phyloP scores from a whole-genome alignment of 371 early-diverging fungal genomes.

The Haplosporangium sp. region DNA sequence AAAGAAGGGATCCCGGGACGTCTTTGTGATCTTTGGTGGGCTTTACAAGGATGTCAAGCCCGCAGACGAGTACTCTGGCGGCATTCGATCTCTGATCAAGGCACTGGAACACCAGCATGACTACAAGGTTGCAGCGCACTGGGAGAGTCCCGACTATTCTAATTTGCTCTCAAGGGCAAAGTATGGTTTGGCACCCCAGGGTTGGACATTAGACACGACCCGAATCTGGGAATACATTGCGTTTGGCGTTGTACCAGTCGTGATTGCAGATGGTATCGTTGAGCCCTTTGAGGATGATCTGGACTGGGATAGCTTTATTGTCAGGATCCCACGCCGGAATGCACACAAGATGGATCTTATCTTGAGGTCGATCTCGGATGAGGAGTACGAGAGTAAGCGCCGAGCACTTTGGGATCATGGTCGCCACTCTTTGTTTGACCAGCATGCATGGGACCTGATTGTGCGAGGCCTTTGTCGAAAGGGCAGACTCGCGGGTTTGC shows the following conservation, averaged over 20 bases:
- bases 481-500: constrained; percentile 23
- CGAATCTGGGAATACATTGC: constrained; percentile 70
- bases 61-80: constrained; percentile 61
- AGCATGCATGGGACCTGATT: constrained; percentile 67
- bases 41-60: constrained; percentile 58
- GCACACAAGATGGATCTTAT: constrained; percentile 65
- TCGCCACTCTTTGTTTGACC: constrained; percentile 59
- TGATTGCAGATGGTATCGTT: constrained; percentile 69
- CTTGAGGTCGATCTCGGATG: constrained; percentile 57
- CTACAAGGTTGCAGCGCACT: constrained; percentile 57
- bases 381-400: constrained; percentile 63
- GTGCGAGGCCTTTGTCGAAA: constrained; percentile 63
- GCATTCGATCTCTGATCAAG: constrained; percentile 62
- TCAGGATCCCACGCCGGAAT: constrained; percentile 62
- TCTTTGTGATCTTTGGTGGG: constrained; percentile 62
- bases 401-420: constrained; percentile 62
- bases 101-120: constrained; percentile 59
- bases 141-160: constrained; percentile 57
- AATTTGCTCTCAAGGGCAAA: constrained; percentile 57
- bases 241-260: constrained; percentile 67
- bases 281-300: constrained; percentile 70
- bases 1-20: constrained; percentile 42
- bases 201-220: constrained; percentile 67
- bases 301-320: constrained; percentile 68
- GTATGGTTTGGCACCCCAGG: constrained; percentile 66